A percentile compares a stretch with the other conserved stretches of the same genome.
Conservation (phyloP, 1,284 basidiomycete species). For the Rhodofomes roseus region DNA sequence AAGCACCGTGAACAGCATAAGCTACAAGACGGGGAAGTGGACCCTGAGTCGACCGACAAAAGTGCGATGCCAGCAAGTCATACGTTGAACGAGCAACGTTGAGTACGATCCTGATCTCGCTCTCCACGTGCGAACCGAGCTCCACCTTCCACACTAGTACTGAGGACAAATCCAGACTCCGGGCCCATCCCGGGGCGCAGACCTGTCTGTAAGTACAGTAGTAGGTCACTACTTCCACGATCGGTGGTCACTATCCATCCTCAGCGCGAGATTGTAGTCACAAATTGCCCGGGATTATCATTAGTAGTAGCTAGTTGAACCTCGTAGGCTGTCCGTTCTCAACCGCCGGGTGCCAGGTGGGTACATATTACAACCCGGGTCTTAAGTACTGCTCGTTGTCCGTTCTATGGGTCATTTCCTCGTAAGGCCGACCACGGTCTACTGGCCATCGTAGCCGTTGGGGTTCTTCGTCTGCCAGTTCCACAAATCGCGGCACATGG, state of each 20-base stretch:
- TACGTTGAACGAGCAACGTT: background rate
- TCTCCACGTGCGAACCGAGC: background rate
- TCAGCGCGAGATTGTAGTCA: background rate
- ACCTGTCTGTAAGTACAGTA: too few species aligned
- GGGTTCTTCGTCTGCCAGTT: slow-evolving; percentile 90
- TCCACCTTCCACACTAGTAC: background rate
- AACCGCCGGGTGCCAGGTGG: background rate
- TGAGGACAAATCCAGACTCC: too few species aligned
- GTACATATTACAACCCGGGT: slow-evolving; percentile 2
- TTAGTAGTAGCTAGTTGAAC: slow-evolving; percentile 1
- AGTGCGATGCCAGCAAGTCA: background rate
- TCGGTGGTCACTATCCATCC: too few species aligned
- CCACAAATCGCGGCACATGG: slow-evolving; percentile 93
- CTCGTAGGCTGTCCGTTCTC: slow-evolving; percentile 1
- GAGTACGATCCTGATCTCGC: background rate
- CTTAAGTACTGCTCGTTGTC: background rate
- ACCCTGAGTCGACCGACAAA: too few species aligned
- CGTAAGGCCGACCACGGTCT: background rate
- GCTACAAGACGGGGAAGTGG: too few species aligned
- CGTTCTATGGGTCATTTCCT: background rate
- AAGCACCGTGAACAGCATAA: too few species aligned
- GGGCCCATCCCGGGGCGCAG: too few species aligned
- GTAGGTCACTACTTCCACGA: too few species aligned
- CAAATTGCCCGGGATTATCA: background rate
- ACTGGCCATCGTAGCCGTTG: slow-evolving; percentile 51